Evolutionary conservation across 78 protist species (phyloP).

Genomic region (Dictyostelium capitatum): DNA sequence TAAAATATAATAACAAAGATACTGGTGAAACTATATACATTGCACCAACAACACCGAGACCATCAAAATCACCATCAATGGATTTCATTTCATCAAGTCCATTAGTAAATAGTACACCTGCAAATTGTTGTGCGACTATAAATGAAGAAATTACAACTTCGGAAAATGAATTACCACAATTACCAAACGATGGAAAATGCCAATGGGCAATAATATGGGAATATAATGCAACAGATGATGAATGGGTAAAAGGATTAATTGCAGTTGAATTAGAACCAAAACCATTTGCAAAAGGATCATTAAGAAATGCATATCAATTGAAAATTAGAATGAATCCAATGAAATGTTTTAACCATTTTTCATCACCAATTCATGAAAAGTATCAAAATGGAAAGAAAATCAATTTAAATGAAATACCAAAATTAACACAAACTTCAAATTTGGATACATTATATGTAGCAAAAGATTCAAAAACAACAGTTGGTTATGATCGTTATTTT

Average conservation of each 20-base stretch:
- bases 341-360: background rate
- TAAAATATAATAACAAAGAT: background rate
- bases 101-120: background rate
- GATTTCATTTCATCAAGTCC: background rate
- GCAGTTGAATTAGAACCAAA: slow-evolving; percentile 42
- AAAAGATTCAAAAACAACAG: slow-evolving; percentile 47
- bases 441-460: slow-evolving; percentile 59
- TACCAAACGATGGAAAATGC: slow-evolving; percentile 5
- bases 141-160: background rate
- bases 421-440: background rate
- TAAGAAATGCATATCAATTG: slow-evolving; percentile 54
- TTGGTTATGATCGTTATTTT: slow-evolving; percentile 43
- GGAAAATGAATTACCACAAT: slow-evolving; percentile 22
- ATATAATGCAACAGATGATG: slow-evolving; percentile 52
- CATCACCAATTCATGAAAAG: slow-evolving; percentile 5
- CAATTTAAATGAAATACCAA: slow-evolving; percentile 20
- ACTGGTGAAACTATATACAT: slow-evolving; percentile 11
- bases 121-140: background rate
- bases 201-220: slow-evolving; percentile 74
- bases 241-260: slow-evolving; percentile 60
- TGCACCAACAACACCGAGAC: slow-evolving; percentile 33
- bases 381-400: slow-evolving; percentile 57
- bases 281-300: slow-evolving; percentile 77
- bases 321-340: slow-evolving; percentile 32
- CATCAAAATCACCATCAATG: background rate